These are phyloP conservation scores for Colletotrichum orchidophilum DNA, from an alignment of 2,329 filamentous ascomycete genomes.

Conservation along the genomic window DNA sequence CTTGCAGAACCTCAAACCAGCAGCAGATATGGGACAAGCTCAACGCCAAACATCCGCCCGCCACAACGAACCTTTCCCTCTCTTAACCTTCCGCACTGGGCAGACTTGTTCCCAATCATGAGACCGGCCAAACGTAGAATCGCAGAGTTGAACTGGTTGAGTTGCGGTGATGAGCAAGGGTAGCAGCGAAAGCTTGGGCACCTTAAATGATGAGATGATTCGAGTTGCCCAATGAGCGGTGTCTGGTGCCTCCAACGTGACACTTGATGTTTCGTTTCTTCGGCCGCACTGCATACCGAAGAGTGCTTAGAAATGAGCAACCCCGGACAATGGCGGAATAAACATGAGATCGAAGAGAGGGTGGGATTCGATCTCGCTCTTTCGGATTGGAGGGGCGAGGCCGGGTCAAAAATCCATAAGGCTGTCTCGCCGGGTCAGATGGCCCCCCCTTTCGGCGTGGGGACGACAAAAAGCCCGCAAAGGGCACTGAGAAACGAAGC, in stretches of 20 bases:
- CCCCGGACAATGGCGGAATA: background rate
- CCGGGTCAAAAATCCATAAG: background rate
- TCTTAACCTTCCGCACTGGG: constrained; percentile 20
- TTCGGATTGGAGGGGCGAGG: background rate
- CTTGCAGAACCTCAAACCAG: background rate
- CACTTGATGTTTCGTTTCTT: constrained; percentile 34
- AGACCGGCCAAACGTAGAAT: constrained; percentile 2
- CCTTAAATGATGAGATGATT: constrained; percentile 6
- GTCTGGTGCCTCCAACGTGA: constrained; percentile 16
- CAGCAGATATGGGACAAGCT: background rate
- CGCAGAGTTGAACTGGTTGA: background rate
- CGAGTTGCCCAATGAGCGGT: constrained; percentile 13
- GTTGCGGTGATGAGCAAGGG: constrained; percentile 2
- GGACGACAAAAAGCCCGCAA: constrained; percentile 1
- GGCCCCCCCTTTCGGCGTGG: background rate
- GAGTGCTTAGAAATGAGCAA: constrained; percentile 18
- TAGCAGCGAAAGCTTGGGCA: constrained; percentile 25
- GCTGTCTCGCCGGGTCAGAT: background rate
- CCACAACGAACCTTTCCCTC: constrained; percentile 14
- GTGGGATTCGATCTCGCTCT: background rate
- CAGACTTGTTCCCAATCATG: constrained; percentile 19
- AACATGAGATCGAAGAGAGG: background rate
- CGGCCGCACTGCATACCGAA: constrained; percentile 25
- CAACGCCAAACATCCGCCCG: background rate
- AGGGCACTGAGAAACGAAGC: background rate